Conservation (phyloP, 2,329 filamentous ascomycete species). For the Colletotrichum falcatum region DNA sequence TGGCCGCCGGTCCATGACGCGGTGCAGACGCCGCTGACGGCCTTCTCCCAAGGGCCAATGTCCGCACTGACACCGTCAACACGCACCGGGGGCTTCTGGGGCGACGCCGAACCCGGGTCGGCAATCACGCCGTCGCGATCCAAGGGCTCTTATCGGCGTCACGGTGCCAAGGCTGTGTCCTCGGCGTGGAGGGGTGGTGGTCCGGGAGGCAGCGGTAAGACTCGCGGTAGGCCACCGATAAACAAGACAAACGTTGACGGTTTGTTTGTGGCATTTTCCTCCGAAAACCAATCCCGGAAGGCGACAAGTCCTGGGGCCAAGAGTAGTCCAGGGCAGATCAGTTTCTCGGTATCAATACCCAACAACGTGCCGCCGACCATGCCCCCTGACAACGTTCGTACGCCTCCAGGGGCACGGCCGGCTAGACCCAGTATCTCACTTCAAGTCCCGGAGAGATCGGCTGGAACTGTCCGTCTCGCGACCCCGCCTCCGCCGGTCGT, state of each 20-base stretch:
- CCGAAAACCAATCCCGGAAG: conserved; percentile 65
- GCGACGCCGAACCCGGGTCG: conserved; percentile 76
- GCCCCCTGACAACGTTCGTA: neutral
- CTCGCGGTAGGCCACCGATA: conserved; percentile 83
- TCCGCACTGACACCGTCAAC: conserved; percentile 80
- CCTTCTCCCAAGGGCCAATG: conserved; percentile 70
- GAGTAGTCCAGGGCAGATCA: conserved; percentile 47
- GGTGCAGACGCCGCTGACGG: conserved; percentile 71
- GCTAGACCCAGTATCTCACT: conserved; percentile 55
- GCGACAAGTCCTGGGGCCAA: conserved; percentile 51
- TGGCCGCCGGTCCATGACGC: conserved; percentile 63
- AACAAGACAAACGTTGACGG: conserved; percentile 71
- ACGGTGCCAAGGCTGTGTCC: conserved; percentile 87
- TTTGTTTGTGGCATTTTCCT: conserved; percentile 76
- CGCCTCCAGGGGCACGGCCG: conserved; percentile 43
- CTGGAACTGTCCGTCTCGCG: conserved; percentile 71
- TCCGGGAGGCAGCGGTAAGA: conserved; percentile 71
- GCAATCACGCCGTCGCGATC: conserved; percentile 76
- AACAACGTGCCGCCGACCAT: conserved; percentile 21
- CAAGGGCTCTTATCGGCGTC: conserved; percentile 68
- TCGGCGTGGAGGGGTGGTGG: conserved; percentile 86
- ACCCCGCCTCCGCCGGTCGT: conserved; percentile 67
- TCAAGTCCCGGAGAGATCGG: conserved; percentile 62
- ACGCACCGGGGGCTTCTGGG: conserved; percentile 62
- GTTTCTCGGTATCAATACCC: conserved; percentile 22